Percentiles rank a stretch among this genome's conserved stretches.
phyloP scores from a whole-genome alignment of 1,284 basidiomycete genomes.

The Sporisorium iseilematis-ciliati region DNA sequence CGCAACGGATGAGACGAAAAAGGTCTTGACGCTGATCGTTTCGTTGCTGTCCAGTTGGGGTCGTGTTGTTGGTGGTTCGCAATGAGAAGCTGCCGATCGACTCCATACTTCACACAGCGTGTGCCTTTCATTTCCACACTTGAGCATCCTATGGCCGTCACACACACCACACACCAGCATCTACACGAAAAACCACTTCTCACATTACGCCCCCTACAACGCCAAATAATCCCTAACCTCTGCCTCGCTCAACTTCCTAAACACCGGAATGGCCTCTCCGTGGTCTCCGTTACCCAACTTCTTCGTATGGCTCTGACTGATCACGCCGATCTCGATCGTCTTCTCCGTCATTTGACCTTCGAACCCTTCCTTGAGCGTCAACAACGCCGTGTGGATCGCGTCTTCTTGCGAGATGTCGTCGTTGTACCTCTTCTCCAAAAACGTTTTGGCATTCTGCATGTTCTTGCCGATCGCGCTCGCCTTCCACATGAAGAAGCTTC shows the following conservation, averaged over 20 bases:
- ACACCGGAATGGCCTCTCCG: conserved; percentile 53
- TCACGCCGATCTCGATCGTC: conserved; percentile 97
- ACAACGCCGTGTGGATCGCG: conserved; percentile 97
- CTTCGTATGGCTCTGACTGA: conserved; percentile 72
- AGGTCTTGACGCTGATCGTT: conserved; percentile 31
- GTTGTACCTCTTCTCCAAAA: conserved; percentile 97
- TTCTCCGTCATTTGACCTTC: conserved; percentile 99
- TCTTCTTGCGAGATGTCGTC: conserved; percentile 99
- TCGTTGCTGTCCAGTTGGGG: conserved; percentile 36
- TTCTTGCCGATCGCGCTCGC: conserved; percentile 99
- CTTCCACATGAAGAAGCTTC: conserved; percentile 96
- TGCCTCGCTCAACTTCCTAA: conserved; percentile 60
- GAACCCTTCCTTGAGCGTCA: conserved; percentile 98
- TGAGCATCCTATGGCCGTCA: neutral
- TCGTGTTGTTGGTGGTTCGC: conserved; percentile 16
- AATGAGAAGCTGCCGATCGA: neutral
- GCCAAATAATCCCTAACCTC: conserved; percentile 65
- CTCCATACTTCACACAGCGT: too few species aligned
- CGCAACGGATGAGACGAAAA: conserved; percentile 19
- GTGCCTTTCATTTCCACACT: neutral
- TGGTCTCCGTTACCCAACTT: conserved; percentile 47
- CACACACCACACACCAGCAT: neutral
- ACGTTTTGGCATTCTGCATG: conserved; percentile 99
- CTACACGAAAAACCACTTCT: neutral
- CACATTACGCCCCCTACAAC: conserved; percentile 13